Evolutionary conservation across 306 rosid genomes (phyloP).

Genomic region (Carpinus fangiana): DNA sequence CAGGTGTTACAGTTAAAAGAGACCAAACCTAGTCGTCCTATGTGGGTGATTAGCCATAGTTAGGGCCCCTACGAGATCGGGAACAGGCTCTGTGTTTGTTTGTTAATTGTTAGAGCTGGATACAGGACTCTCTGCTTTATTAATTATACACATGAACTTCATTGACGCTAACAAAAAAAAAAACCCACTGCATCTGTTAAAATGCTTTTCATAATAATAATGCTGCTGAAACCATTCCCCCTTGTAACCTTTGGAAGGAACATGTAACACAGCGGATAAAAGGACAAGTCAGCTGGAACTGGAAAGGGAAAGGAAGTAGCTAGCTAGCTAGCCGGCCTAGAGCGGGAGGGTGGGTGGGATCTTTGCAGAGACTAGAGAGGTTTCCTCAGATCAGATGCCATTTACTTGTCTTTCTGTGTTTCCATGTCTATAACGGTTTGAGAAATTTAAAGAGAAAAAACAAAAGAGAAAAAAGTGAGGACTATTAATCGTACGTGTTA

Average conservation of each 20-base stretch:
- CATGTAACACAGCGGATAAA: slow-evolving; percentile 22
- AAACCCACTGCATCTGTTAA: slow-evolving; percentile 17
- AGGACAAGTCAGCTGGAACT: neutral
- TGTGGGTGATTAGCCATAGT: neutral
- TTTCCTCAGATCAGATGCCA: slow-evolving; percentile 28
- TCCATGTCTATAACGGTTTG: slow-evolving; percentile 58
- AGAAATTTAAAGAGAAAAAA: slow-evolving; percentile 34
- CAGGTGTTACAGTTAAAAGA: slow-evolving; percentile 35
- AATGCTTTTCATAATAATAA: slow-evolving; percentile 15
- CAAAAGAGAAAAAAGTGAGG: slow-evolving; percentile 27
- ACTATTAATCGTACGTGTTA: slow-evolving; percentile 17
- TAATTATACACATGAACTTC: neutral
- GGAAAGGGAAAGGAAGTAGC: slow-evolving; percentile 10
- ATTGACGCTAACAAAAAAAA: slow-evolving; percentile 19
- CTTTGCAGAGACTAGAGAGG: slow-evolving; percentile 10
- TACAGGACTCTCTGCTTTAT: slow-evolving; percentile 7
- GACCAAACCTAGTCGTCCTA: slow-evolving; percentile 43
- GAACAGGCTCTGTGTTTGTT: slow-evolving; percentile 9
- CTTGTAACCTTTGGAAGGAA: slow-evolving; percentile 33
- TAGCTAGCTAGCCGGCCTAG: slow-evolving; percentile 51
- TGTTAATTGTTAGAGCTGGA: neutral
- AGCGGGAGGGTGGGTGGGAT: slow-evolving; percentile 12
- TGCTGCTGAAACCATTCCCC: slow-evolving; percentile 26
- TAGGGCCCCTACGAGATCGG: slow-evolving; percentile 23
- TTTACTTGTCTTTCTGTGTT: slow-evolving; percentile 50